A percentile compares a stretch with the other conserved stretches of the same genome.
These are phyloP conservation scores for Blastomyces emzantsi DNA, from an alignment of 2,329 filamentous ascomycete genomes.

Conservation along the genomic window DNA sequence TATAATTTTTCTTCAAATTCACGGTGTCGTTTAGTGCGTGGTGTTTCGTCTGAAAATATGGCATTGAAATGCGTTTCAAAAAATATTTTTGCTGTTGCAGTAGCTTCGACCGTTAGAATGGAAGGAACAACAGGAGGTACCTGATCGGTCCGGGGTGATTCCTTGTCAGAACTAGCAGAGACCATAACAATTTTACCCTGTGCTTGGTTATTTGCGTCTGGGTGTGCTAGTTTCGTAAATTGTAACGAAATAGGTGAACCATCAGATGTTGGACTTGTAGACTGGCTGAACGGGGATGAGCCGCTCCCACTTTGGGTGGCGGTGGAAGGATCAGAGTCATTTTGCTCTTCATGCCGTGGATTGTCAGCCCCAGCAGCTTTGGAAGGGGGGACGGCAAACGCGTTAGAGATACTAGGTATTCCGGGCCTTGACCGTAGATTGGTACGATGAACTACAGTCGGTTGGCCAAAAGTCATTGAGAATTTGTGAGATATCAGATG, in stretches of 20 bases:
- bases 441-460: constrained; percentile 34
- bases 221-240: neutral
- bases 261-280: constrained; percentile 30
- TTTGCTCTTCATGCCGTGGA: constrained; percentile 24
- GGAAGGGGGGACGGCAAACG: constrained; percentile 18
- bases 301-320: constrained; percentile 21
- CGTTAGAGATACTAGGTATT: constrained; percentile 22
- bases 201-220: neutral
- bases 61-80: constrained; percentile 77
- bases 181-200: neutral
- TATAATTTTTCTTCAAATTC: constrained; percentile 58
- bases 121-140: constrained; percentile 22
- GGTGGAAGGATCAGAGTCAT: constrained; percentile 29
- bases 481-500: constrained; percentile 30
- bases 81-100: constrained; percentile 73
- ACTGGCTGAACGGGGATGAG: constrained; percentile 25
- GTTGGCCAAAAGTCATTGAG: constrained; percentile 31
- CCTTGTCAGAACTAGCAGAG: neutral
- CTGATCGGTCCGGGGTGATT: constrained; percentile 13
- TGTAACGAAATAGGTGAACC: constrained; percentile 19
- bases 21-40: constrained; percentile 52
- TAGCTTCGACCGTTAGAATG: constrained; percentile 61
- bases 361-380: constrained; percentile 15
- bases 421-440: constrained; percentile 27
- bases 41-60: constrained; percentile 49